Evolutionary conservation across 2,329 filamentous ascomycete genomes (phyloP), one percentile per base, ranked within the genome.

Genomic region (Ascochyta lentis): DNA sequence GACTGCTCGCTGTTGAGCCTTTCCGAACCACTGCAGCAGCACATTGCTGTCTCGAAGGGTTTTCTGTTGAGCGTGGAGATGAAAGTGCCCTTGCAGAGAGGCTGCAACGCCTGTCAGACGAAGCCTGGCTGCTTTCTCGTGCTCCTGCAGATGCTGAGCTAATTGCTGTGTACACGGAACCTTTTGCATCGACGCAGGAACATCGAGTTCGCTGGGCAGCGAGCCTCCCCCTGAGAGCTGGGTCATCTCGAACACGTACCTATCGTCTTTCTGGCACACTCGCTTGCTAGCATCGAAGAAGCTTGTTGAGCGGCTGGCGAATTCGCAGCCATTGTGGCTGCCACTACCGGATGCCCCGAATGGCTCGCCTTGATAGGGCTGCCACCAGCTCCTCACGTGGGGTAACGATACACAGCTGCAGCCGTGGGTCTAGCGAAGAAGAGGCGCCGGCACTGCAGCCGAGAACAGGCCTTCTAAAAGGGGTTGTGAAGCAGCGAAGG

Each of bases 21-120:
- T 47, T 45, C 31, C 46, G 37, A 46, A 29, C 35, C 26, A 37
- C 16, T 42, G 46, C 46, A 22, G n/a, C 35, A 31, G 24, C 41
- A 16, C 29, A 10, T 3, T 19, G 38, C 10, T 50, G 43, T 57
- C 44, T 57, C 48, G 13, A 49, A 57, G 13, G 4, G n/a, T 10
- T 45, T 49, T 35, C 22, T 57, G 54, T 57, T 57, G 54, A 53
- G 39, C 24, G 44, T 49, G 49, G 54, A 57, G 19, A 52, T 57
- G 54, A 45, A 47, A 52, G 54, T 53, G 49, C 45, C 40, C 49
- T 57, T 52, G 54, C 54, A 52, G 48, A 31, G 23, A 37, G 38
- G 31, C 38, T 56, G 53, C 53, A 16, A 56, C 53, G 47, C 33
- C 42, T 48, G 48, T 56, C 53, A 51, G 53, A 56, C 47, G 42